Conservation (phyloP, 352 stramenopile species). For the Globisporangium middletonii region DNA sequence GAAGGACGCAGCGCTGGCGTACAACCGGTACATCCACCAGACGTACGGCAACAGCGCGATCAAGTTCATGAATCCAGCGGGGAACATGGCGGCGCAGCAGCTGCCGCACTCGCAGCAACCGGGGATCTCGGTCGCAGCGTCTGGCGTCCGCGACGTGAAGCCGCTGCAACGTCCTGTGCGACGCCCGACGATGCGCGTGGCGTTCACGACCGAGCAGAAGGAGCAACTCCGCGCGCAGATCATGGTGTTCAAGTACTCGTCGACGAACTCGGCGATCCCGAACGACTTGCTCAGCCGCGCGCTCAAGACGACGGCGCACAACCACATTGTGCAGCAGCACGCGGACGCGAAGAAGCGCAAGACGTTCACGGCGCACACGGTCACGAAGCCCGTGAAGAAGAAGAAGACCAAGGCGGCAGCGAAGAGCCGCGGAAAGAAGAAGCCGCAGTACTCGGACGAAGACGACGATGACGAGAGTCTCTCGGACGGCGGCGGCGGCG, state of each 20-base stretch:
- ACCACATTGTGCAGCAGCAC: conserved; percentile 42
- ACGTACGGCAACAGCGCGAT: conserved; percentile 73
- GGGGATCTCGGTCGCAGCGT: conserved; percentile 44
- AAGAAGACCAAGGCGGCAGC: conserved; percentile 71
- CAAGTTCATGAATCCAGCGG: conserved; percentile 85
- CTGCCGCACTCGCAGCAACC: conserved; percentile 10
- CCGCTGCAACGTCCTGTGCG: conserved; percentile 33
- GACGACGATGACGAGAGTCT: conserved; percentile 76
- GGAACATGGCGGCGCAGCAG: conserved; percentile 13
- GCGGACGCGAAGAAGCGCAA: conserved; percentile 71
- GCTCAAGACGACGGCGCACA: conserved; percentile 56
- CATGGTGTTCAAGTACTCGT: conserved; percentile 90
- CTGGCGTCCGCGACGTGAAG: conserved; percentile 51
- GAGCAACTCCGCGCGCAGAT: conserved; percentile 86
- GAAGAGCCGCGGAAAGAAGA: conserved; percentile 52
- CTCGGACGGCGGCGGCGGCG: conserved; percentile 47
- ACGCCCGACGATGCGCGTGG: conserved; percentile 43
- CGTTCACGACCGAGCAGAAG: conserved; percentile 80
- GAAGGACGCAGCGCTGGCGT: conserved; percentile 72
- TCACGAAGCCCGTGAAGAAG: conserved; percentile 61
- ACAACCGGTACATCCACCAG: conserved; percentile 85
- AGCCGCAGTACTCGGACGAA: conserved; percentile 56
- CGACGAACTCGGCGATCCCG: conserved; percentile 67
- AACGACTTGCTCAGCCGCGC: conserved; percentile 68
- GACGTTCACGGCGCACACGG: conserved; percentile 49